phyloP scores from a whole-genome alignment of 495 filamentous ascomycete genomes.

The Hapsidospora chrysogenum region DNA sequence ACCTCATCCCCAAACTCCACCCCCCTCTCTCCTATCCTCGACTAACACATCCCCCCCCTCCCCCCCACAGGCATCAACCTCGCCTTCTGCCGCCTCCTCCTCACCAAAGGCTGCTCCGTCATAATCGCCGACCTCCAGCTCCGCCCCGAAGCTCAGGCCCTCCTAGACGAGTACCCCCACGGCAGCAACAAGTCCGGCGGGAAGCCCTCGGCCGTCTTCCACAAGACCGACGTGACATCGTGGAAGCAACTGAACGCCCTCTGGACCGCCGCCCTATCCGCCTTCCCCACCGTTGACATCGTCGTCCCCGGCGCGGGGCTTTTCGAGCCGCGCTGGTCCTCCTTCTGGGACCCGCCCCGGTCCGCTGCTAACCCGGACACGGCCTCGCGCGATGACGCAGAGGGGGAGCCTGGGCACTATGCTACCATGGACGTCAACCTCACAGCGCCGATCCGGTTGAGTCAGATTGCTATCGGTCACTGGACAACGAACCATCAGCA shows the following conservation, averaged over 20 bases:
- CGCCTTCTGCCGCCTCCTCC: conserved; percentile 39
- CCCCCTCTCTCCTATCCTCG: too few species aligned
- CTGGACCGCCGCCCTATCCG: conserved; percentile 34
- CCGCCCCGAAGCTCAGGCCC: conserved; percentile 42
- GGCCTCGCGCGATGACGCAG: conserved; percentile 6
- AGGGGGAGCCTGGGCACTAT: conserved; percentile 24
- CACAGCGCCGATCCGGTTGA: conserved; percentile 50
- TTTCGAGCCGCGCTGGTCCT: conserved; percentile 48
- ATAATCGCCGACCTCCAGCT: conserved; percentile 48
- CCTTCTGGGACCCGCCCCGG: conserved; percentile 48
- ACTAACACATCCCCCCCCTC: too few species aligned
- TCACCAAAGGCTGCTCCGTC: conserved; percentile 44
- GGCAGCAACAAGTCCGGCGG: not conserved
- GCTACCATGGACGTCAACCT: conserved; percentile 47
- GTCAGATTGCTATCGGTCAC: conserved; percentile 45
- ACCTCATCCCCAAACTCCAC: conserved; percentile 18
- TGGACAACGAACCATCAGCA: conserved; percentile 24
- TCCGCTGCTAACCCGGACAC: conserved; percentile 24
- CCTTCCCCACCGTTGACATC: conserved; percentile 44
- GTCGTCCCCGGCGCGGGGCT: conserved; percentile 53
- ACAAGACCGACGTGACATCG: conserved; percentile 43
- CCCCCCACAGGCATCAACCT: conserved; percentile 34
- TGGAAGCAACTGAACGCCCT: conserved; percentile 43
- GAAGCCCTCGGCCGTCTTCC: conserved; percentile 31
- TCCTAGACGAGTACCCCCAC: conserved; percentile 30